A percentile compares a stretch with the other conserved stretches of the same genome.
Evolutionary conservation across 257 asterid species (phyloP).

Genomic region (Jasminum sambac): DNA sequence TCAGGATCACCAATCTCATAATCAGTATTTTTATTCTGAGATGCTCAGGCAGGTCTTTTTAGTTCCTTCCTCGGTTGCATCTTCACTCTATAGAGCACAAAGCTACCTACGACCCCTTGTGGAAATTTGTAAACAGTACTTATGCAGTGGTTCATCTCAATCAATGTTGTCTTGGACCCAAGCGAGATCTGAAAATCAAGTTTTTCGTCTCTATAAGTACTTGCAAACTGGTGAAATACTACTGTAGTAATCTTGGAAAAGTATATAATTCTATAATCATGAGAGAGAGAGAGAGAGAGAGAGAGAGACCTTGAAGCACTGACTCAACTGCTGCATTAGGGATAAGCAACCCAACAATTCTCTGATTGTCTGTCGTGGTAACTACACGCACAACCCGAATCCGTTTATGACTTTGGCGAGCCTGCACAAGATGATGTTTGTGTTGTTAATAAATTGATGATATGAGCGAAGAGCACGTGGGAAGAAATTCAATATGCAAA

Average conservation of each 20-base stretch:
- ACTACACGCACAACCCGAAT: conserved; percentile 83
- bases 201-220: background rate
- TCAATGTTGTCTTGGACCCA: conserved; percentile 52
- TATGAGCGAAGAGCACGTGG: conserved; percentile 5
- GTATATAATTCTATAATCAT: background rate
- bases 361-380: conserved; percentile 79
- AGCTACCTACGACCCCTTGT: background rate
- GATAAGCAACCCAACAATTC: conserved; percentile 86
- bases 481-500: conserved; percentile 8
- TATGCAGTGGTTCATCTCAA: conserved; percentile 18
- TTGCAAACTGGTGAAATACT: background rate
- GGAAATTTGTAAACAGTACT: conserved; percentile 17
- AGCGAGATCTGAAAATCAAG: conserved; percentile 41
- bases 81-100: conserved; percentile 23
- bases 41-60: conserved; percentile 23
- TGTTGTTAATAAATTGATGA: conserved; percentile 4
- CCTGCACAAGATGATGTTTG: conserved; percentile 41
- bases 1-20: conserved; percentile 14
- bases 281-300: conserved; percentile 13
- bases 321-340: conserved; percentile 94
- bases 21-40: background rate
- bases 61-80: conserved; percentile 23
- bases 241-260: background rate
- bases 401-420: conserved; percentile 80
- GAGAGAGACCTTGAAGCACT: conserved; percentile 79